A percentile compares a stretch with the other conserved stretches of the same genome.
Conservation (phyloP, 2,329 filamentous ascomycete species). For the Gliomastix tumulicola region DNA sequence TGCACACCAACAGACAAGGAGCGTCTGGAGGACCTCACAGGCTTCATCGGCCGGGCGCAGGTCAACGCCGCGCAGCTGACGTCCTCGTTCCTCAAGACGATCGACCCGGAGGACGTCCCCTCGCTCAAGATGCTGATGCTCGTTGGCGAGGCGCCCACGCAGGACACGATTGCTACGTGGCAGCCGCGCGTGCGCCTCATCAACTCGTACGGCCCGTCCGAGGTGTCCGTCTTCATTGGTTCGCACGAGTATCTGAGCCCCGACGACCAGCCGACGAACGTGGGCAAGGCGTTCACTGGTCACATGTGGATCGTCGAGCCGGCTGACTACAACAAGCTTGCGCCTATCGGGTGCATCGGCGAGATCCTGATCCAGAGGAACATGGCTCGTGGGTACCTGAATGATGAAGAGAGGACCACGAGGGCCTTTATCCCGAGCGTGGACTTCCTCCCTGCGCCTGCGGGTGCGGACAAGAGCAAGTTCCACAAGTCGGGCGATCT, state of each 20-base stretch:
- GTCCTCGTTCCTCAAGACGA: constrained; percentile 3
- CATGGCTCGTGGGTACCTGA: constrained; percentile 42
- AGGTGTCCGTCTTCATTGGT: constrained; percentile 20
- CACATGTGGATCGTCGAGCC: constrained; percentile 11
- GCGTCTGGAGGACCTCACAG: constrained; percentile 4
- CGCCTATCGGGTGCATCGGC: constrained; percentile 13
- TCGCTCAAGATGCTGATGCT: constrained; percentile 8
- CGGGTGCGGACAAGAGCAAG: too few relatives aligned
- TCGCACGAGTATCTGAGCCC: neutral
- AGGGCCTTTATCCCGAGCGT: constrained; percentile 11
- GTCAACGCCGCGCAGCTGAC: constrained; percentile 1
- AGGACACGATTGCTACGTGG: constrained; percentile 11
- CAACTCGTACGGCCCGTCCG: constrained; percentile 33
- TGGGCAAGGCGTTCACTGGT: constrained; percentile 4
- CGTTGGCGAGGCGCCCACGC: constrained; percentile 20
- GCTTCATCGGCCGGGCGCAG: neutral
- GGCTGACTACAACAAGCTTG: constrained; percentile 7
- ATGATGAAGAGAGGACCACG: constrained; percentile 21
- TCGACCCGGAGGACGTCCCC: constrained; percentile 4
- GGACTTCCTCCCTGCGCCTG: constrained; percentile 18
- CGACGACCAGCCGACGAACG: constrained; percentile 2
- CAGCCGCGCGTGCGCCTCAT: constrained; percentile 20
- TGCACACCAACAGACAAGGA: constrained; percentile 13
- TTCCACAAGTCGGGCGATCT: constrained; percentile 10
- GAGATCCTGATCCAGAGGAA: constrained; percentile 14